Base-by-base conservation (phyloP, 768 basidiomycete genomes). In the Lentinula boryana region DNA sequence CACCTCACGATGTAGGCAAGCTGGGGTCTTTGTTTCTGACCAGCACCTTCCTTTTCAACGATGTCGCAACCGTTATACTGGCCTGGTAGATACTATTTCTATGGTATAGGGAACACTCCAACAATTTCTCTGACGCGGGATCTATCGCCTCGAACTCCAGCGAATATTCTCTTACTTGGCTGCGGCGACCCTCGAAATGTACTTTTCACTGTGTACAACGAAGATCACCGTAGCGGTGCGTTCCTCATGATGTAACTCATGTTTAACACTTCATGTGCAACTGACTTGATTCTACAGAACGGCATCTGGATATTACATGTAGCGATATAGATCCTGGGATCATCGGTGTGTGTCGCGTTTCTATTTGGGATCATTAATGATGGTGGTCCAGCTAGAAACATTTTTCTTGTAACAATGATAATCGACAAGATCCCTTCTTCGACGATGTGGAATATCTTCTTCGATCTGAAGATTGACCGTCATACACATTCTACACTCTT, bases 121-220 rank as follows among this genome's bases (percentile, higher is more conserved):
- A 76, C 82, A 3, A 69, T 80, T 2, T 75, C 66, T 52, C 65
- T 83, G 4, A 79, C 77, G 5, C 68, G 73, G 35, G 71, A 75
- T 62, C 66, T 82, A 12, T 68, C 78, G 57, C 75, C 72, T 2
- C 79, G 78, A 60, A 70, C 75, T 55, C 61, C 70, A 43, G 80
- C 77, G 12, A 63, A 72, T 27, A 67, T 82, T 32, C 64, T 84
- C 2, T 69, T 78, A 53, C 68, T 81, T 15, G 81, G 76, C 1
- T 83, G 80, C 60, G 80, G 81, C 27, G 81, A 82, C 58, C 77
- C 78, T 8, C 67, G 80, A 27, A 79, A 80, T 55, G 71, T 83
- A 8, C 55, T 82, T 21, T 78, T 76, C 63, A 80, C 82, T 0
- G 60, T 79, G 1, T 66, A 64, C 51, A 63, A 64, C 54, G 71